These are phyloP conservation scores for Nigrograna mackinnonii DNA, from an alignment of 2,329 filamentous ascomycete genomes.

Conservation along the genomic window DNA sequence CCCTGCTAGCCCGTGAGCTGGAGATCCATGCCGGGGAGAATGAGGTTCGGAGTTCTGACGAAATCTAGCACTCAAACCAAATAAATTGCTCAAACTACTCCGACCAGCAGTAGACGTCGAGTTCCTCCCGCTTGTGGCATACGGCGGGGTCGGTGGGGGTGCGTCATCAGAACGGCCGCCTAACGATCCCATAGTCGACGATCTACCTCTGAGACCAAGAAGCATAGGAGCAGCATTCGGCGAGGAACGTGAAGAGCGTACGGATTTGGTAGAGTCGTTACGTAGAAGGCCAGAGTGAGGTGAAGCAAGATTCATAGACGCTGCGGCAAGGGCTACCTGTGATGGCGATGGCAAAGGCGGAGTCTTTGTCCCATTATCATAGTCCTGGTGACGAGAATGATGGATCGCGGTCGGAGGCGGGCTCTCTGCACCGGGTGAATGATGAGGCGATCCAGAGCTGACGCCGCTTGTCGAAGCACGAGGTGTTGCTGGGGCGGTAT, in stretches of 20 bases:
- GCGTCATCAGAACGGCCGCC: slow-evolving; percentile 73
- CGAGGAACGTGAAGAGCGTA: slow-evolving; percentile 65
- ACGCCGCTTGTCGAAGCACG: slow-evolving; percentile 45
- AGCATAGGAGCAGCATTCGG: slow-evolving; percentile 60
- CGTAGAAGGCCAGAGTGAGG: slow-evolving; percentile 55
- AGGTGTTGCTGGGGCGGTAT: slow-evolving; percentile 48
- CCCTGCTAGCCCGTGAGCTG: slow-evolving; percentile 59
- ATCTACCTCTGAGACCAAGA: slow-evolving; percentile 71
- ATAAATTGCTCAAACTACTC: slow-evolving; percentile 89
- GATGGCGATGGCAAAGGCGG: slow-evolving; percentile 53
- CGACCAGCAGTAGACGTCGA: slow-evolving; percentile 85
- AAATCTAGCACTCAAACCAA: slow-evolving; percentile 74
- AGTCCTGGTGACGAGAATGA: slow-evolving; percentile 17
- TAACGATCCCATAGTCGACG: slow-evolving; percentile 87
- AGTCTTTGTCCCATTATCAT: slow-evolving; percentile 27
- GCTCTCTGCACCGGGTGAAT: slow-evolving; percentile 44
- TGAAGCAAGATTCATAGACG: slow-evolving; percentile 50
- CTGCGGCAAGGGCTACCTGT: slow-evolving; percentile 55
- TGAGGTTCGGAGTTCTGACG: slow-evolving; percentile 79
- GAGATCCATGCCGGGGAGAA: slow-evolving; percentile 64
- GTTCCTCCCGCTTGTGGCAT: slow-evolving; percentile 58
- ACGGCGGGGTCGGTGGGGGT: slow-evolving; percentile 60
- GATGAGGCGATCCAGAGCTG: slow-evolving; percentile 35
- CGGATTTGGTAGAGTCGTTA: slow-evolving; percentile 65
- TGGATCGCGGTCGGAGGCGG: slow-evolving; percentile 40